Base-by-base conservation (phyloP, 768 basidiomycete genomes). In the Boletus eberwhitei region DNA sequence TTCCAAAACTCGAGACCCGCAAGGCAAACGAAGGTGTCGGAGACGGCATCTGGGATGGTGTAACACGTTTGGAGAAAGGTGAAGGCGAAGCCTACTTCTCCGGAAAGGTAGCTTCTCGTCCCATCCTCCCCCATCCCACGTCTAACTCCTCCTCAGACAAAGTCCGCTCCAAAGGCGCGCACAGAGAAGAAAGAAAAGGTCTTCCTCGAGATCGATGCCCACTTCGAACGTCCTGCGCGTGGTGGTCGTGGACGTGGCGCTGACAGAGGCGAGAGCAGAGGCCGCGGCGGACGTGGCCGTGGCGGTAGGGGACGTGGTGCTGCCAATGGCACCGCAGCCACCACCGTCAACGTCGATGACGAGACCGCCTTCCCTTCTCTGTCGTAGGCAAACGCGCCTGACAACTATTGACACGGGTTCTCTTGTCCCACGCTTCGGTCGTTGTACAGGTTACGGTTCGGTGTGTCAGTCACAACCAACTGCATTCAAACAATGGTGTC, bases 361-460 rank as follows among this genome's bases (percentile, higher is more conserved):
- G 78, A 90, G 73, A 76, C 74, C 26, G 93, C 91, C 55, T 97
- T 97, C 85, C 93, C 93, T 42, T 91, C 93, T 61, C 81, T 97
- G 60, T 80, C 88, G 57, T 81, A 71, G 58, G 60, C 56, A 55
- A 52, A 51, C 38, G 22, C 52, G 48, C 37, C 52, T 40, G 52
- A 55, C 52, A 59, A 41, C 5, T 31, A 29, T 45, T 36, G 44
- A 43, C 53, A 37, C 38, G 29, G 49, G 17, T 24, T 48, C 51
- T 49, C 35, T 53, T 50, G 47, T 47, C 50, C 47, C 26, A 45
- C 37, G 46, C 42, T 44, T 44, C 21, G 13, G 45, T 53, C 54
- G 32, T 54, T 50, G 40, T 58, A 54, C 56, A 48, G 59, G 42
- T 55, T 44, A 41, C 22, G 43, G 52, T 52, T 57, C 45, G 43